Base-by-base conservation (phyloP, 2,329 filamentous ascomycete species). In the Colletotrichum spaethianum region DNA sequence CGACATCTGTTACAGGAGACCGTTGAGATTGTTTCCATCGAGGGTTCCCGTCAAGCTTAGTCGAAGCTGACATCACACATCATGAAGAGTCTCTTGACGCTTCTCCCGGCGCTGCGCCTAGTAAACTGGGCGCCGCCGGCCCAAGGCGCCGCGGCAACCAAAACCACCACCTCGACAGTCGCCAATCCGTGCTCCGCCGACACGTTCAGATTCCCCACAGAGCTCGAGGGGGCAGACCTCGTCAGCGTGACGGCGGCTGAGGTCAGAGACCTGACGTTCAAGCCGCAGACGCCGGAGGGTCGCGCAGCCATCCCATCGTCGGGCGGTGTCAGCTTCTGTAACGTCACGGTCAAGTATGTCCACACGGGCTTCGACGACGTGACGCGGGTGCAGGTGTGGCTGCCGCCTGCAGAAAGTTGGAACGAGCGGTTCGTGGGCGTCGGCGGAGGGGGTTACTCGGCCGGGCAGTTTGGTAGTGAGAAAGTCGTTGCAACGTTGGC, bases 391-490 rank as follows among this genome's bases (percentile, higher is more conserved):
- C 73, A 78, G 40, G 66, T 76, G 16, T 80, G 75, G 75, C 74
- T 81, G 11, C 70, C 70, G 20, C 75, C 77, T 12, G 46, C 71
- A 2, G 42, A 65, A 2, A 40, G 53, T 16, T 82, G 80, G 79
- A 82, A 82, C 63, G 75, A 74, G 0, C 74, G 81, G 23, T 74
- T 81, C 12, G 75, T 79, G 28, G 78, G 75, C 2, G 64, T 80
- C 16, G 80, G 81, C 2, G 80, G 81, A 11, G 78, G 78, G 12
- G 81, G 79, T 2, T 81, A 65, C 44, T 69, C 70, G 9, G 77
- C 80, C 0, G 79, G 80, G 33, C 67, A 71, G 42, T 73, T 73
- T 38, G 70, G 70, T 23, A 67, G 70, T 44, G 70, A 73, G 38
- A 48, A 50, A 20, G 44, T 71, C 12, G 70, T 70, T 12, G 61